Evolutionary conservation across 148 eudicot genomes (phyloP), one percentile per base, ranked within the genome.

Genomic region (Linanthus parryae): DNA sequence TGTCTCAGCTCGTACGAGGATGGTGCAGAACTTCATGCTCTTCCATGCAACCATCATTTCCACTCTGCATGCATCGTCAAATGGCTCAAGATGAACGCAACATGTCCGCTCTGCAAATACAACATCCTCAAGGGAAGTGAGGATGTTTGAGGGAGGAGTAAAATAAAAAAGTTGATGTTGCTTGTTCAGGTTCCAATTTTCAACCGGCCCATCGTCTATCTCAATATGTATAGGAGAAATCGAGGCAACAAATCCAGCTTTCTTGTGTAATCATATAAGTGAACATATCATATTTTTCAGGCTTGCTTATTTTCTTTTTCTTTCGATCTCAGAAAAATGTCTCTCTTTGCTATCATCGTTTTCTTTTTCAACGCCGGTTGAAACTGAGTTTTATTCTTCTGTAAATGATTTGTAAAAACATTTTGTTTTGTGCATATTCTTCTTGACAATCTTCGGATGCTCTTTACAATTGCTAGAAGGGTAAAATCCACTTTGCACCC

Each of bases 101-200:
- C 97, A 3, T 90, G 97, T 59, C 97, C 97, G 0, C 92, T 90
- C 37, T 90, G 97, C 95, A 90, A 90, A 69, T 90, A 80, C 78
- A 78, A 85, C 77, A 85, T 90, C 47, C 86, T 90, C 68, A 88
- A 88, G 73, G 86, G 91, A 44, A 62, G 45, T 58, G 96, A 81
- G 62, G 73, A 63, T 25, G 76, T 69, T 49, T 76, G 67, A 71
- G 49, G 21, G 18, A 48, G 24, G 55, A 15, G 17, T 7, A 16
- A 17, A 22, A 11, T n/a, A 8, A 3, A 23, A 33, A 12, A 17
- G 3, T 21, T 19, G 5, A 33, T 30, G 19, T 54, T 27, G 12
- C 48, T 27, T 9, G 14, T 25, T 33, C 21, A 40, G 60, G 48
- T 33, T 27, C 8, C 16, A n/a, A n/a, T n/a, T n/a, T n/a, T n/a